Conservation (phyloP, 345 rosid species). For the Gossypium bickii region DNA sequence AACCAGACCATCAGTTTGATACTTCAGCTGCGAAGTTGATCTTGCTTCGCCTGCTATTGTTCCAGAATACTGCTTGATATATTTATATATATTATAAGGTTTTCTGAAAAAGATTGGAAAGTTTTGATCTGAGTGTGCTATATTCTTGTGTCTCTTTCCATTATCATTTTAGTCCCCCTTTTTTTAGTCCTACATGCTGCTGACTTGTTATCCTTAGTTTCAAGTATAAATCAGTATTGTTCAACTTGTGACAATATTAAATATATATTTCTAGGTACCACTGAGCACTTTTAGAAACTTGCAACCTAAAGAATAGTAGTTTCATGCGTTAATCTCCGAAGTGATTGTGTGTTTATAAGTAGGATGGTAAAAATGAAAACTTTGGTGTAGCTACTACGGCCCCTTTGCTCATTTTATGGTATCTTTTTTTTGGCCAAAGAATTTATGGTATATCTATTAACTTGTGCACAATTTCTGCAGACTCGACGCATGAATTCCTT, state of each 20-base stretch:
- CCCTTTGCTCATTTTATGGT: background rate
- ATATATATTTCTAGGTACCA: background rate
- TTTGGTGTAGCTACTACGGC: background rate
- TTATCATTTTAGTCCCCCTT: background rate
- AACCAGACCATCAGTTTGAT: background rate
- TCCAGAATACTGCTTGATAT: background rate
- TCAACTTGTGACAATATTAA: background rate
- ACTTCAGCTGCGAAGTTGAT: conserved; percentile 11
- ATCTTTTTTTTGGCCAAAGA: no score
- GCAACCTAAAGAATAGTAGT: background rate
- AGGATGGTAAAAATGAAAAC: background rate
- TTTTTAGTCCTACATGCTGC: background rate
- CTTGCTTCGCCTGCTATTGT: background rate
- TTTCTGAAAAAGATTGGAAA: background rate
- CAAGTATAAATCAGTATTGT: background rate
- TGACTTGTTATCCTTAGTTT: background rate
- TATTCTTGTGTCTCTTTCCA: background rate
- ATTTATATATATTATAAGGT: no score
- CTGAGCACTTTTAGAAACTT: background rate
- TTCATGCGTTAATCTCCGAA: background rate
- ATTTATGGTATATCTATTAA: background rate
- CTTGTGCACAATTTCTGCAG: conserved; percentile 39
- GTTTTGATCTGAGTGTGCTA: background rate
- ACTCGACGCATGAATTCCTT: conserved; percentile 48
- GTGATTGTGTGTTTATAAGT: background rate